A percentile compares a stretch with the other conserved stretches of the same genome.
These are phyloP conservation scores for Suillus variegatus DNA, from an alignment of 768 basidiomycete genomes.

Conservation along the genomic window DNA sequence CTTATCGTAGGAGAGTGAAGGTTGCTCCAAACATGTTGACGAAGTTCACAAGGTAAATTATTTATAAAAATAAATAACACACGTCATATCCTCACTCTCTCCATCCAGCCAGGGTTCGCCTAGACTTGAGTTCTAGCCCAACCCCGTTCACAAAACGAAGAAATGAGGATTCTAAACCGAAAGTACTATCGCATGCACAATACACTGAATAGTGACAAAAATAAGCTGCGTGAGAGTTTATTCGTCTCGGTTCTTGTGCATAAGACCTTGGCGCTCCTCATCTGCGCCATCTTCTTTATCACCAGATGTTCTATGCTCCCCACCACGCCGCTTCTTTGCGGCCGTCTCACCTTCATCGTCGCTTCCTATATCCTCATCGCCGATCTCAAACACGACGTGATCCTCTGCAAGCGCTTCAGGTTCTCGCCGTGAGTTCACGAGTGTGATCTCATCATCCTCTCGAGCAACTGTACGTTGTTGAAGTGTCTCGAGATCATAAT, in stretches of 20 bases:
- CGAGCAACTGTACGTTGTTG: slow-evolving; percentile 52
- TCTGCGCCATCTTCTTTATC: slow-evolving; percentile 49
- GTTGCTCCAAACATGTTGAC: background rate
- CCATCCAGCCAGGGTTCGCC: background rate
- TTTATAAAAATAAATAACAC: background rate
- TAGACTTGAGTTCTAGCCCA: background rate
- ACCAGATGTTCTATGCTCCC: slow-evolving; percentile 42
- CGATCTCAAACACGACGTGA: slow-evolving; percentile 87
- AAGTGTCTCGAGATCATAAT: slow-evolving; percentile 84
- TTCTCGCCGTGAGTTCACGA: slow-evolving; percentile 62
- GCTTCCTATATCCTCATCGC: slow-evolving; percentile 72
- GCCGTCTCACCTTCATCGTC: slow-evolving; percentile 60
- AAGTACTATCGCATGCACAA: background rate
- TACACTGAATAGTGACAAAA: background rate
- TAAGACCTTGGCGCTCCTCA: slow-evolving; percentile 69
- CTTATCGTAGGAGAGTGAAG: background rate
- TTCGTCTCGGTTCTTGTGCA: slow-evolving; percentile 42
- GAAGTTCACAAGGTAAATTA: background rate
- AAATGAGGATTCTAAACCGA: background rate
- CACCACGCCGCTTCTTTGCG: slow-evolving; percentile 49
- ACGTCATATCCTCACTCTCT: background rate
- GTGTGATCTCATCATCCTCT: slow-evolving; percentile 68
- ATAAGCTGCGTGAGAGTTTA: slow-evolving; percentile 21
- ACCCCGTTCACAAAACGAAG: background rate
- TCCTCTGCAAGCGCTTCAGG: slow-evolving; percentile 57